phyloP scores from a whole-genome alignment of 345 rosid genomes.

The Gossypium longicalyx region DNA sequence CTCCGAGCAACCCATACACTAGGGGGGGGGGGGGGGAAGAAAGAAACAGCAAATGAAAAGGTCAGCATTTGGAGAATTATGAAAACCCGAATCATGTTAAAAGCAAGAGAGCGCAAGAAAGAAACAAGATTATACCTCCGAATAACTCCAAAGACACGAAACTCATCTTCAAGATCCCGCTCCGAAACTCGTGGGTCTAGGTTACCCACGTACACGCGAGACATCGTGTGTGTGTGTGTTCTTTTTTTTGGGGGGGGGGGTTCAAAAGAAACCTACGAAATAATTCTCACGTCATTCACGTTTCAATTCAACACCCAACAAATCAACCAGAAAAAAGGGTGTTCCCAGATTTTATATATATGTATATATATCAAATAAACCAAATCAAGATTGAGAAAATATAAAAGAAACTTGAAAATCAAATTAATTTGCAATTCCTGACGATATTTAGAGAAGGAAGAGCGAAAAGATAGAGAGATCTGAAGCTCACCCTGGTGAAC shows the following conservation, averaged over 20 bases:
- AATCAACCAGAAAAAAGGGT: neutral
- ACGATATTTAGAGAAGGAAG: neutral
- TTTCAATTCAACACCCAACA: neutral
- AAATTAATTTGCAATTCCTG: neutral
- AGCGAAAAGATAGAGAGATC: neutral
- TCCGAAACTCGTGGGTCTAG: slow-evolving; percentile 70
- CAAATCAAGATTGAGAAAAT: neutral
- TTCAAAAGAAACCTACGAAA: slow-evolving; percentile 22
- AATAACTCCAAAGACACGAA: slow-evolving; percentile 58
- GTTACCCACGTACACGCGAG: slow-evolving; percentile 79
- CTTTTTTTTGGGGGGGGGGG: neutral
- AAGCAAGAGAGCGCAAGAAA: neutral
- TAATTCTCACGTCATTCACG: neutral
- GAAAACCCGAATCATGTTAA: neutral
- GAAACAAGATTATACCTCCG: slow-evolving; percentile 39
- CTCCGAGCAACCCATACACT: slow-evolving; percentile 98
- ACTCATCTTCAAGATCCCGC: slow-evolving; percentile 77
- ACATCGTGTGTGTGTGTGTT: slow-evolving; percentile 28
- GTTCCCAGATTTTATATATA: neutral
- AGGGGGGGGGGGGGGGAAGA: slow-evolving; percentile 13
- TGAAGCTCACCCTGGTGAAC: slow-evolving; percentile 11
- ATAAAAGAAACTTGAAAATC: neutral
- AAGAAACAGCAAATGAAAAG: neutral
- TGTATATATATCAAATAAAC: neutral
- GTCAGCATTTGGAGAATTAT: neutral